Evolutionary conservation across 495 filamentous ascomycete species (phyloP), one percentile per base, ranked within the genome.

Genomic region (Amphirosellinia nigrospora): DNA sequence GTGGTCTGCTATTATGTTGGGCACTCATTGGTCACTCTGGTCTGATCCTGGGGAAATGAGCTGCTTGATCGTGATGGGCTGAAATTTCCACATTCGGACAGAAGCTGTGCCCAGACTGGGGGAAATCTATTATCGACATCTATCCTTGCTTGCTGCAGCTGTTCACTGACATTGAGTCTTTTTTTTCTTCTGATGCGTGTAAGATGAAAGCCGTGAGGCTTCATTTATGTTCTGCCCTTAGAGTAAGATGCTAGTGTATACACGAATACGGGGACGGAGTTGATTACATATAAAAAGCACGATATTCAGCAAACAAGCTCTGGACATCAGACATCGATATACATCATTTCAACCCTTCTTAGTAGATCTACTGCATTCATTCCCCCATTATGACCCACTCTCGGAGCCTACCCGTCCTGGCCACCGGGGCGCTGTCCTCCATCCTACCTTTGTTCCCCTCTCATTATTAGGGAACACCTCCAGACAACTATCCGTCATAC

Each of bases 361-460:
- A 28, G 9, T 60, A 60, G 16, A 23, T 38, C 21, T 28, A 30
- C 11, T 32, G 46, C 39, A 23, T 19, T 39, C 60, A 26, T 32
- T 63, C 13, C 15, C n/a, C 23, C 26, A 15, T 9, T 30, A 64
- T 64, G 43, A 36, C 23, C 10, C 26, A 36, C 19, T 64, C 41
- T 5, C 70, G 69, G 38, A 19, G 61, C 66, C 26, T 70, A 0
- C 61, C 63, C 66, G n/a, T 61, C 2, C 46, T 74, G 19, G 70
- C 66, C 38, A 71, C 69, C 34, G 64, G 70, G 45, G 66, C 72
- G 55, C 6, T 73, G 30, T 62, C 65, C 6, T 70, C 72, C 50
- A 62, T 65, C 38, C 53, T 73, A 8, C 69, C 69, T 5, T 23
- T 30, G 19, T 34, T 34, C 26, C 59, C 38, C 23, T 10, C 26